phyloP scores from a whole-genome alignment of 23 red algal genomes.

The Gracilaria domingensis region DNA sequence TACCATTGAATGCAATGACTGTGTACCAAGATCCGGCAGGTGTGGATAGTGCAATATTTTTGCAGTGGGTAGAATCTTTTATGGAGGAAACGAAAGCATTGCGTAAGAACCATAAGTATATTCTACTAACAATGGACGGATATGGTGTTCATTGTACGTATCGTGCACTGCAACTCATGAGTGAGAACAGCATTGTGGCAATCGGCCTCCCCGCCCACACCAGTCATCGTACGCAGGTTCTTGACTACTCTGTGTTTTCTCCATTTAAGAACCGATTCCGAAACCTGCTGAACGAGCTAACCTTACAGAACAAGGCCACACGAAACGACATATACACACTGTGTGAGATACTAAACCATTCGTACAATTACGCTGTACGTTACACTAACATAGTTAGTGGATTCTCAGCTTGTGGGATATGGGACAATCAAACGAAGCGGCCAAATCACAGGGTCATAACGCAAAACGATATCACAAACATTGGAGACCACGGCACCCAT shows the following conservation, averaged over 20 bases:
- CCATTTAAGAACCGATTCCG: too few species aligned
- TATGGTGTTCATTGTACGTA: neutral
- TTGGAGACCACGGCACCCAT: neutral
- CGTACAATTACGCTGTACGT: too few species aligned
- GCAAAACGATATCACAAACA: neutral
- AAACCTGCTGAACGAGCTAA: too few species aligned
- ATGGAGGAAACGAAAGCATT: neutral
- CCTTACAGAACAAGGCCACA: too few species aligned
- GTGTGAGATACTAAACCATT: too few species aligned
- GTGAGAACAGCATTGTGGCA: neutral
- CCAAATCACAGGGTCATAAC: neutral
- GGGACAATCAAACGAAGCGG: too few species aligned
- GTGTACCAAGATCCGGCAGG: neutral
- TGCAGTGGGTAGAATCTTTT: neutral
- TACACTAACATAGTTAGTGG: too few species aligned
- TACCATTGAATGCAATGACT: neutral
- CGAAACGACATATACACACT: too few species aligned
- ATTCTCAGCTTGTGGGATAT: too few species aligned
- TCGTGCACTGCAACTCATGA: neutral
- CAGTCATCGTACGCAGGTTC: too few species aligned
- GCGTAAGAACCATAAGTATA: constrained; percentile 7
- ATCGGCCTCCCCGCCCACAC: neutral
- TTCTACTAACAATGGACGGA: neutral
- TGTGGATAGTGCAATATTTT: neutral
- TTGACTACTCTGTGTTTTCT: too few species aligned